A percentile compares a stretch with the other conserved stretches of the same genome.
Evolutionary conservation across 805 yeast genomes (phyloP).

Genomic region (Ogataea salicorniae): DNA sequence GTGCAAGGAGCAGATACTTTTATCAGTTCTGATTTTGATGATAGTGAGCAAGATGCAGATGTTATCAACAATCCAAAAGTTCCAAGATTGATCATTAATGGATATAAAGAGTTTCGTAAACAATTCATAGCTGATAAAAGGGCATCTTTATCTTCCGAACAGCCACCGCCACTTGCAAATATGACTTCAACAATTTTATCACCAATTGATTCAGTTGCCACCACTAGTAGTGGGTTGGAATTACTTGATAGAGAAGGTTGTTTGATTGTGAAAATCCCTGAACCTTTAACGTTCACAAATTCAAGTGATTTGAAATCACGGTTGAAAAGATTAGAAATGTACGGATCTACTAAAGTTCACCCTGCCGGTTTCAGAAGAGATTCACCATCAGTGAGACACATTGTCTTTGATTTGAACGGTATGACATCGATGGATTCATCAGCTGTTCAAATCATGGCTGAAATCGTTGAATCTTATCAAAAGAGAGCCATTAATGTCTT

Average conservation of each 20-base stretch:
- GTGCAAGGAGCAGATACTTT: conserved; percentile 56
- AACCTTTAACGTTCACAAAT: conserved; percentile 85
- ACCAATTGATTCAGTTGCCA: conserved; percentile 3
- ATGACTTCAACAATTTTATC: too few species aligned
- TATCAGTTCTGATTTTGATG: conserved; percentile 62
- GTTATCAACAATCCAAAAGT: conserved; percentile 1
- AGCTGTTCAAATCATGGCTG: conserved; percentile 67
- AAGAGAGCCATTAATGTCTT: conserved; percentile 50
- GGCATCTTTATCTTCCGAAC: background rate
- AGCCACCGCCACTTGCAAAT: background rate
- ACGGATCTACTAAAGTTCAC: conserved; percentile 69
- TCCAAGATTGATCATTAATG: conserved; percentile 15
- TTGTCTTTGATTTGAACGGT: conserved; percentile 76
- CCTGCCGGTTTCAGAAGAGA: conserved; percentile 44
- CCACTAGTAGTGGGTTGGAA: conserved; percentile 9
- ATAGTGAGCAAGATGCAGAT: conserved; percentile 6
- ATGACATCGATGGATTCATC: conserved; percentile 78
- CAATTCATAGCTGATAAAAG: conserved; percentile 11
- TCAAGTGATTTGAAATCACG: conserved; percentile 69
- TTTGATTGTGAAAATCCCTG: conserved; percentile 75
- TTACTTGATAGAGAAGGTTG: conserved; percentile 60
- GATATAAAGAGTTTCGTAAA: conserved; percentile 23
- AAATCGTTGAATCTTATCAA: conserved; percentile 54
- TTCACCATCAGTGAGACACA: conserved; percentile 42
- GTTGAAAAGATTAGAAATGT: conserved; percentile 63